Percentiles rank a stretch among this genome's conserved stretches.
Conservation (phyloP, 208 protist genomes). For the Crithidia brevicula region DNA sequence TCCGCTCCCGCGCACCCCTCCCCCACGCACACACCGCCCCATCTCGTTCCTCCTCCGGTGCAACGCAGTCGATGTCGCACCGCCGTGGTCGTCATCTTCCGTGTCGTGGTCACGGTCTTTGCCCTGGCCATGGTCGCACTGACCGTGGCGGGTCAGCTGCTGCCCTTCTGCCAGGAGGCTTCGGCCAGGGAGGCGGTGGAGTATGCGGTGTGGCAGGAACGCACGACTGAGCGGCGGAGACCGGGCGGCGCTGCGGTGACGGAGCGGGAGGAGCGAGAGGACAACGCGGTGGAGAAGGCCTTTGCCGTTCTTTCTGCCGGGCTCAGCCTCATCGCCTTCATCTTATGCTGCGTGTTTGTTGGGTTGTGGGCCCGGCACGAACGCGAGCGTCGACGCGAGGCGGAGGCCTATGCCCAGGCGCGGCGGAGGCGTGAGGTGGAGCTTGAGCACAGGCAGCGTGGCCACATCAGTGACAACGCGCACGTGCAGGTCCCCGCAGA, state of each 20-base stretch:
- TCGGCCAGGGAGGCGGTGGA: background rate
- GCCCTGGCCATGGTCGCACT: background rate
- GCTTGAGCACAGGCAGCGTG: background rate
- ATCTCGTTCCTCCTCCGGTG: background rate
- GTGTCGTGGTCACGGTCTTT: background rate
- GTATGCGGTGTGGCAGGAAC: slow-evolving; percentile 6
- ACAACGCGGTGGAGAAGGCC: slow-evolving; percentile 4
- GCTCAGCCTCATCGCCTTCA: slow-evolving; percentile 1
- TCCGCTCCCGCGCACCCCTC: no score
- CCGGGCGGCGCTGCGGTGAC: background rate
- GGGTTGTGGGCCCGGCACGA: background rate
- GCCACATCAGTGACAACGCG: background rate
- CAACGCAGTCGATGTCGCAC: slow-evolving; percentile 1
- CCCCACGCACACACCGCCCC: no score
- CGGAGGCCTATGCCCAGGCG: background rate
- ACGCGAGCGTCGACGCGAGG: slow-evolving; percentile 3
- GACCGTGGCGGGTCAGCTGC: background rate
- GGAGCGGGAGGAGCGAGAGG: background rate
- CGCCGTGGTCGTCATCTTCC: background rate
- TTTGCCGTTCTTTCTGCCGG: background rate
- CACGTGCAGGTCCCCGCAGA: background rate
- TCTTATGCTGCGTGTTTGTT: slow-evolving; percentile 2
- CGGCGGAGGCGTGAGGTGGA: background rate
- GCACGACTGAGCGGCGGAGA: background rate
- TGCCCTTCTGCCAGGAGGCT: background rate